A percentile compares a stretch with the other conserved stretches of the same genome.
Evolutionary conservation across 768 basidiomycete genomes (phyloP).

Genomic region (Melanogaster broomeanus): DNA sequence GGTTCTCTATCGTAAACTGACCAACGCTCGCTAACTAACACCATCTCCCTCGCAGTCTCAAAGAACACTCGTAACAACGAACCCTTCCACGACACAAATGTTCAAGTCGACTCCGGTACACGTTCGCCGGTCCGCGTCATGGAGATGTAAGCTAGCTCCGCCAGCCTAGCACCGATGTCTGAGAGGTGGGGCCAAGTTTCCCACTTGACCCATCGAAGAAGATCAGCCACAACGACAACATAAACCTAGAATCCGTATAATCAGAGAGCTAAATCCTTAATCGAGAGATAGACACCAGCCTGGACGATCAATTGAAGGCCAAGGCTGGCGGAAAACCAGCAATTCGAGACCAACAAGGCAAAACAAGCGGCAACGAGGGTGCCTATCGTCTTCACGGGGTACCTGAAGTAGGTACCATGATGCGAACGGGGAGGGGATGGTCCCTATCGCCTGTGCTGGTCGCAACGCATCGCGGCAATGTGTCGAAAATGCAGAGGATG

Average conservation of each 20-base stretch:
- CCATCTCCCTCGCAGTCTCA: too few relatives aligned
- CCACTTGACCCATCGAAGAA: slow-evolving; percentile 12
- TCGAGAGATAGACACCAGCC: slow-evolving; percentile 4
- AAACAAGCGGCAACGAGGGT: neutral
- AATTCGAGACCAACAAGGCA: neutral
- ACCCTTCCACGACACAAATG: too few relatives aligned
- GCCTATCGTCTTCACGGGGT: neutral
- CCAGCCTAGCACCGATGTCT: neutral
- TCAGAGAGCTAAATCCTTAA: neutral
- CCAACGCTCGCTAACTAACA: too few relatives aligned
- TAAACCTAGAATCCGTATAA: slow-evolving; percentile 4
- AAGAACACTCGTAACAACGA: too few relatives aligned
- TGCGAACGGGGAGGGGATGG: neutral
- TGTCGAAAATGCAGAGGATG: neutral
- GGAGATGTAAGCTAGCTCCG: neutral
- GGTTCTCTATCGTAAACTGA: too few relatives aligned
- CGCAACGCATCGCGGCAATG: neutral
- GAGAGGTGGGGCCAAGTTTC: neutral
- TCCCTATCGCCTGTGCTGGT: neutral
- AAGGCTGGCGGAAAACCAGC: neutral
- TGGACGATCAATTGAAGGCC: neutral
- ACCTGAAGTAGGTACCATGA: slow-evolving; percentile 12
- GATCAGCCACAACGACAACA: neutral
- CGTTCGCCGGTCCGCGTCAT: neutral
- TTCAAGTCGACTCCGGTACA: too few relatives aligned